These are phyloP conservation scores for Neophaeococcomyces aloes DNA, from an alignment of 2,329 filamentous ascomycete species.

Conservation along the genomic window DNA sequence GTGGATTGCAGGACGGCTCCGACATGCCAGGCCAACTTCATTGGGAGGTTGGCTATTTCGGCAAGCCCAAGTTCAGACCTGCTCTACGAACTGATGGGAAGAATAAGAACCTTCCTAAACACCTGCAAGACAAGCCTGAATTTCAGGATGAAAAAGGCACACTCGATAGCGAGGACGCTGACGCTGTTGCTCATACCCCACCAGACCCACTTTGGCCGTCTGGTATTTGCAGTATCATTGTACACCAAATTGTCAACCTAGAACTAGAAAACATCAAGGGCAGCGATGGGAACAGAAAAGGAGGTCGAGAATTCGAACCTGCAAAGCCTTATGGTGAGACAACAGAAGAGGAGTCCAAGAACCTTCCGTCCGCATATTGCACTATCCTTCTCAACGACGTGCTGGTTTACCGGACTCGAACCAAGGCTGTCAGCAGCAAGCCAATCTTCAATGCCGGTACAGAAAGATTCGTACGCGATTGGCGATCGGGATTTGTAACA, in stretches of 20 bases:
- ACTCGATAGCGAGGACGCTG: constrained; percentile 61
- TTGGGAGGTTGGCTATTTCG: constrained; percentile 94
- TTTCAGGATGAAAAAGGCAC: constrained; percentile 82
- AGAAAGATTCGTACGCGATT: constrained; percentile 85
- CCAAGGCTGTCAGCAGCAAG: constrained; percentile 86
- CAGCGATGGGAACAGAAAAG: constrained; percentile 66
- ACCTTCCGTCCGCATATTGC: constrained; percentile 84
- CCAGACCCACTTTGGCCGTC: constrained; percentile 95
- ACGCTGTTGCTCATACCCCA: constrained; percentile 79
- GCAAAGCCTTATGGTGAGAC: constrained; percentile 75
- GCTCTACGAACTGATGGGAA: constrained; percentile 80
- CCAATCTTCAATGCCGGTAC: constrained; percentile 97
- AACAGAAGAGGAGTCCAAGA: constrained; percentile 68
- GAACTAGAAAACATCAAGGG: constrained; percentile 88
- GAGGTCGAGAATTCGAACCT: constrained; percentile 80
- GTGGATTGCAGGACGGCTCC: constrained; percentile 71
- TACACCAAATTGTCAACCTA: constrained; percentile 92
- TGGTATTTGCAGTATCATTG: constrained; percentile 71
- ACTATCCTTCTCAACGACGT: constrained; percentile 48
- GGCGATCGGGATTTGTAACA: constrained; percentile 77
- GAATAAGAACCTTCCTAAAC: constrained; percentile 63
- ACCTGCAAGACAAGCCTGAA: constrained; percentile 61
- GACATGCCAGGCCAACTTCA: constrained; percentile 87
- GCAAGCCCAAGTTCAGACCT: constrained; percentile 76
- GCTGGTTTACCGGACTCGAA: constrained; percentile 76